A percentile compares a stretch with the other conserved stretches of the same genome.
These are phyloP conservation scores for Coemansia sp. DNA, from an alignment of 192 early-diverging fungal species.

Conservation along the genomic window DNA sequence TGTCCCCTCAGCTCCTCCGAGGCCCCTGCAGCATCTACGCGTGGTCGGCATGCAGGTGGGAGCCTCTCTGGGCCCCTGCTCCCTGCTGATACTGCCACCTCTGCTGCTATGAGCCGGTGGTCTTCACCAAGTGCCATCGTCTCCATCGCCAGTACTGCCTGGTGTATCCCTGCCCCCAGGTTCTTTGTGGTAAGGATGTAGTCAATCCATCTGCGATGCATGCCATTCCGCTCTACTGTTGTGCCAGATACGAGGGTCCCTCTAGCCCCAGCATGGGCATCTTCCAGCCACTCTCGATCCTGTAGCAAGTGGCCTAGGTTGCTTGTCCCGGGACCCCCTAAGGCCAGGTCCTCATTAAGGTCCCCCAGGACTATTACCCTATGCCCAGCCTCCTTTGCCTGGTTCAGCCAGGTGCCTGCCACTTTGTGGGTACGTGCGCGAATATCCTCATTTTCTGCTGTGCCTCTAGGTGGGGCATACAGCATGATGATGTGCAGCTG, in stretches of 20 bases:
- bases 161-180: not conserved
- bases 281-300: not conserved
- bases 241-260: not conserved
- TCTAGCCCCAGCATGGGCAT: not conserved
- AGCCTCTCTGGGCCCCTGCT: not conserved
- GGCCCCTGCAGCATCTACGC: not conserved
- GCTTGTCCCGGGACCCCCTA: not conserved
- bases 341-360: not conserved
- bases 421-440: not conserved
- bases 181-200: not conserved
- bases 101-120: not conserved
- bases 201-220: not conserved
- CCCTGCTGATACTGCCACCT: not conserved
- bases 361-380: not conserved
- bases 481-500: not conserved
- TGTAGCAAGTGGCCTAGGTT: not conserved
- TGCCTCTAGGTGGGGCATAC: not conserved
- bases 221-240: not conserved
- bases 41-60: not conserved
- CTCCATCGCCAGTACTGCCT: not conserved
- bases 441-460: not conserved
- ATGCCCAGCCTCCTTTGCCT: not conserved
- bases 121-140: not conserved
- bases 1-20: not conserved
- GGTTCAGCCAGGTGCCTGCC: not conserved